Base-by-base conservation (phyloP, 2,329 filamentous ascomycete species). In the Claviceps sp. region DNA sequence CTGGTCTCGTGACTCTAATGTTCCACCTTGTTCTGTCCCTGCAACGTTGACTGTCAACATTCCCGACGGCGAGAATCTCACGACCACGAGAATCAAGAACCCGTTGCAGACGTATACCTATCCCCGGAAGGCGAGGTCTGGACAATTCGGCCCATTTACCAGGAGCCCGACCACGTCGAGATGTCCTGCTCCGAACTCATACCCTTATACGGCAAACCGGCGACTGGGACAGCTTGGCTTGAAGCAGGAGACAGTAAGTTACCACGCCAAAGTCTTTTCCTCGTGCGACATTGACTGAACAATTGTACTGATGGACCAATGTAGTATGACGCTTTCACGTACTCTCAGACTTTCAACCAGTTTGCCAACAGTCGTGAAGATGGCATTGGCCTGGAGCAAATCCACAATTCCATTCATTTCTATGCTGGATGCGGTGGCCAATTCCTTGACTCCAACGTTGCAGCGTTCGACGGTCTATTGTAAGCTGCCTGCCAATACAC, bases 31-130 rank as follows among this genome's bases (percentile, higher is more conserved):
- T n/a, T 69, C 64, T 2, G 61, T 61, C 2, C 58, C 61, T 26
- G 56, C 61, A 42, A 68, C 61, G 11, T 59, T 71, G 47, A 65
- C 52, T 5, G 62, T 77, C 53, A 68, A 66, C n/a, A 64, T 72
- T 17, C 70, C 74, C 3, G 60, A 64, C 22, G 68, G 68, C 49
- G 56, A 58, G 39, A 54, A 53, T 16, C 48, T 68, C 20, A 55
- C 53, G 44, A 34, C 54, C 4, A 61, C 67, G 29, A 63, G 60
- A 5, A 65, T 79, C 34, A 61, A 64, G 40, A 82, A 81, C 59
- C 78, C 79, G 3, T 62, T 82, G 0, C 71, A 70, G 56, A 71
- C 68, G 51, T 82, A 74, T 61, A 64, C 57, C 2, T 80, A 77
- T 62, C 73, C 73, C 11, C 57, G 59, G 53, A 61, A 62, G 47